These are phyloP conservation scores for Hippophae rhamnoides DNA, from an alignment of 306 rosid genomes.

Conservation along the genomic window DNA sequence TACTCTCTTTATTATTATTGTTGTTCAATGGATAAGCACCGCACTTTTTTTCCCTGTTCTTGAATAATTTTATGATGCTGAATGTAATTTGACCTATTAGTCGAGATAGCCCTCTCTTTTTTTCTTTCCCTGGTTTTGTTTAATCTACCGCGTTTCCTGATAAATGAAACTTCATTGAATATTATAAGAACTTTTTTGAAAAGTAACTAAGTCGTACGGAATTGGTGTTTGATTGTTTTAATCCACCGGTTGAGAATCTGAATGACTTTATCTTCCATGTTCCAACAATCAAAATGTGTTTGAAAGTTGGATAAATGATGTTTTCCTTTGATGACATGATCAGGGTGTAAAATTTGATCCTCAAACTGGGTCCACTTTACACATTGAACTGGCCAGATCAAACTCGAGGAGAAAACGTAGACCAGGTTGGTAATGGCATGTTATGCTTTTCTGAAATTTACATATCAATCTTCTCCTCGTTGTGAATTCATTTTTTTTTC, in stretches of 20 bases:
- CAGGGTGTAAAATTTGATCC: slow-evolving; percentile 98
- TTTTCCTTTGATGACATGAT: slow-evolving; percentile 15
- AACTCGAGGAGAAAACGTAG: slow-evolving; percentile 91
- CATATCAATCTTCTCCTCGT: too few relatives aligned
- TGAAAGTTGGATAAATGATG: slow-evolving; percentile 13
- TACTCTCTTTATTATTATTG: neutral
- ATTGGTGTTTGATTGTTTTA: too few relatives aligned
- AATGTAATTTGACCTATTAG: too few relatives aligned
- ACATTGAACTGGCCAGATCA: slow-evolving; percentile 85
- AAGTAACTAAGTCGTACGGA: too few relatives aligned
- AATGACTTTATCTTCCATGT: neutral
- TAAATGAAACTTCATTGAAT: neutral
- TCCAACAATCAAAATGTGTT: slow-evolving; percentile 4
- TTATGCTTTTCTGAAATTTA: neutral
- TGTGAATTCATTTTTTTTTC: neutral
- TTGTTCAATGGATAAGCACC: neutral
- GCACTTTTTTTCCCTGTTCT: neutral
- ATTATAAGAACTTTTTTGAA: neutral
- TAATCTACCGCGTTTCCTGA: neutral
- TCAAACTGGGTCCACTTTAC: slow-evolving; percentile 72
- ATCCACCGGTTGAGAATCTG: neutral
- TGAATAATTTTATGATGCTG: too few relatives aligned
- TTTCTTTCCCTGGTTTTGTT: neutral
- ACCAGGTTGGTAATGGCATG: slow-evolving; percentile 41
- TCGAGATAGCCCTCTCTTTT: neutral